A percentile compares a stretch with the other conserved stretches of the same genome.
Conservation (phyloP, 2,329 filamentous ascomycete genomes). For the Rhynchosporium secalis region DNA sequence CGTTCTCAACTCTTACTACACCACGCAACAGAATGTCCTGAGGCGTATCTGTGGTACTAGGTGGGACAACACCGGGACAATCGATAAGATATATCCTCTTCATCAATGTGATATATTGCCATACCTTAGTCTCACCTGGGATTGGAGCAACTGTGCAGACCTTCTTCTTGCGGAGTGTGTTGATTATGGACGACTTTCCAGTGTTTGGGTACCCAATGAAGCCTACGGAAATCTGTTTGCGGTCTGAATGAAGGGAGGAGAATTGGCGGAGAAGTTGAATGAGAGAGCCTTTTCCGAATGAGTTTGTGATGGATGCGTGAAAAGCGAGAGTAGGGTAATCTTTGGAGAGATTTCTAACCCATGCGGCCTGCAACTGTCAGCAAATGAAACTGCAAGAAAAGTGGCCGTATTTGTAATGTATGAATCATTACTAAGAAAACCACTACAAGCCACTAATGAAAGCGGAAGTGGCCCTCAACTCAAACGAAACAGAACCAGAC, state of each 20-base stretch:
- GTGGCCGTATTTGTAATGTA: slow-evolving; percentile 55
- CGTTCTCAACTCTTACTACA: slow-evolving; percentile 92
- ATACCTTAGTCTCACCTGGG: slow-evolving; percentile 94
- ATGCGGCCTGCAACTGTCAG: slow-evolving; percentile 68
- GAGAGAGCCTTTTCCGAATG: slow-evolving; percentile 92
- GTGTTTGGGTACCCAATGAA: slow-evolving; percentile 80
- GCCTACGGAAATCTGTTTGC: slow-evolving; percentile 93
- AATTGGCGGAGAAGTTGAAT: slow-evolving; percentile 94
- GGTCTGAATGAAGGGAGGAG: slow-evolving; percentile 80
- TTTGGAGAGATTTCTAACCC: slow-evolving; percentile 86
- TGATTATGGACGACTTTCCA: slow-evolving; percentile 96
- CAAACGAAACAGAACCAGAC: slow-evolving; percentile 79
- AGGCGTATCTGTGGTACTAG: slow-evolving; percentile 78
- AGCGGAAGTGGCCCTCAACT: slow-evolving; percentile 89
- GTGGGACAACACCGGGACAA: slow-evolving; percentile 93
- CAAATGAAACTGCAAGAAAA: slow-evolving; percentile 32
- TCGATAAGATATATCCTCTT: slow-evolving; percentile 94
- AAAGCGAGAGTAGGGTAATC: slow-evolving; percentile 94
- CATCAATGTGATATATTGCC: slow-evolving; percentile 97
- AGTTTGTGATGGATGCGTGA: slow-evolving; percentile 91
- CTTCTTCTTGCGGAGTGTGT: slow-evolving; percentile 91
- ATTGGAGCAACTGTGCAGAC: slow-evolving; percentile 93
- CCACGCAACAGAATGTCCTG: slow-evolving; percentile 87
- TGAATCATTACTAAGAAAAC: slow-evolving; percentile 99
- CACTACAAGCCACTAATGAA: slow-evolving; percentile 63